phyloP scores from a whole-genome alignment of 371 early-diverging fungal species.

The Lichtheimia ramosa region DNA sequence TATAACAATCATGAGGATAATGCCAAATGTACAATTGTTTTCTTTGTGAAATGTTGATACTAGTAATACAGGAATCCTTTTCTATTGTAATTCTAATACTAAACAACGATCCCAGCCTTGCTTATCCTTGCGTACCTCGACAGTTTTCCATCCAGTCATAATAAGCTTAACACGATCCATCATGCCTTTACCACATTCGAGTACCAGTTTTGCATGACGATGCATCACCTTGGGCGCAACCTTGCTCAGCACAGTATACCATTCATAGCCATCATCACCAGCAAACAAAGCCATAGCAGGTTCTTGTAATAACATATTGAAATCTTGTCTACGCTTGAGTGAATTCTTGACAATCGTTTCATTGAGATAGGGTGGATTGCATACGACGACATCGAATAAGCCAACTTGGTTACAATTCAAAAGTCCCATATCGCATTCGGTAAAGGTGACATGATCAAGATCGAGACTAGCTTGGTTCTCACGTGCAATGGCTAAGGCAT shows the following conservation, averaged over 20 bases:
- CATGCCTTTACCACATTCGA: slow-evolving; percentile 77
- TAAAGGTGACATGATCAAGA: slow-evolving; percentile 25
- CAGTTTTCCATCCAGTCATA: slow-evolving; percentile 53
- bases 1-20: too few species aligned
- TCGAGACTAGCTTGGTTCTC: slow-evolving; percentile 40
- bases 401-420: slow-evolving; percentile 16
- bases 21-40: too few species aligned
- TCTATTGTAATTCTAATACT: slow-evolving; percentile 24
- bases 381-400: slow-evolving; percentile 66
- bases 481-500: slow-evolving; percentile 59
- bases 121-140: slow-evolving; percentile 42
- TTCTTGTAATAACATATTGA: slow-evolving; percentile 55
- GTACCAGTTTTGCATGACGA: slow-evolving; percentile 44
- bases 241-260: slow-evolving; percentile 55
- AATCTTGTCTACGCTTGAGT: slow-evolving; percentile 24
- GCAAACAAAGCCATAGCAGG: slow-evolving; percentile 69
- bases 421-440: slow-evolving; percentile 42
- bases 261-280: slow-evolving; percentile 64
- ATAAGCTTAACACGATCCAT: slow-evolving; percentile 54
- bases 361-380: slow-evolving; percentile 78
- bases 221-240: slow-evolving; percentile 35
- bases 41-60: too few species aligned
- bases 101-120: slow-evolving; percentile 66
- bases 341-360: slow-evolving; percentile 6
- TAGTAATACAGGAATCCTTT: not conserved